These are phyloP conservation scores for Acer yangbiense DNA, from an alignment of 345 rosid genomes.

Conservation along the genomic window DNA sequence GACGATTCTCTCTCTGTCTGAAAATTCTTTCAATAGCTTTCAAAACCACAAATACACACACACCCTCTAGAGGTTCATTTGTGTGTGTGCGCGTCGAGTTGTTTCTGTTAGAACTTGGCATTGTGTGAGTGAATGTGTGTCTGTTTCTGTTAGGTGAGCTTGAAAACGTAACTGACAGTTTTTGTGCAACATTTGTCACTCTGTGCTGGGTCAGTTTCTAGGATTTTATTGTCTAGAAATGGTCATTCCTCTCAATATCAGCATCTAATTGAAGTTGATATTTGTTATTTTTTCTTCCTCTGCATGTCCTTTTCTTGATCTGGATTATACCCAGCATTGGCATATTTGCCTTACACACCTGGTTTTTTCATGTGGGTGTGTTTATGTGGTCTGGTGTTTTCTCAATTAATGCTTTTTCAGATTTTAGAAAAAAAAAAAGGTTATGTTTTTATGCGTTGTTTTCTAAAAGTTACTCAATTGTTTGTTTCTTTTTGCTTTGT, in stretches of 20 bases:
- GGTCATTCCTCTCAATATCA: background rate
- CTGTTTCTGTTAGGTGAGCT: conserved; percentile 12
- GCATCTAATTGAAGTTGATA: background rate
- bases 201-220: background rate
- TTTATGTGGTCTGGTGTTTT: conserved; percentile 17
- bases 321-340: conserved; percentile 19
- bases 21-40: background rate
- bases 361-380: conserved; percentile 15
- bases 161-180: conserved; percentile 9
- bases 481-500: background rate
- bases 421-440: background rate
- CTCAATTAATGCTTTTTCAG: background rate
- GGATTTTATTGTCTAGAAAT: background rate
- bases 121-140: conserved; percentile 6
- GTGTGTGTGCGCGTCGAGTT: background rate
- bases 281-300: background rate
- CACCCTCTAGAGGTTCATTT: background rate
- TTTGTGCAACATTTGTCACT: conserved; percentile 8
- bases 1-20: conserved; percentile 4
- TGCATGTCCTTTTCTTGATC: conserved; percentile 11
- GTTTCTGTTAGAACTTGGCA: conserved; percentile 4
- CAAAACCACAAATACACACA: background rate
- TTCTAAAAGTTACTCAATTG: conserved; percentile 10
- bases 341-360: background rate
- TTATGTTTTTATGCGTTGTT: background rate